Percentiles rank a stretch among this genome's conserved stretches.
Evolutionary conservation across 2,329 filamentous ascomycete species (phyloP).

Genomic region (Arthroderma sp.): DNA sequence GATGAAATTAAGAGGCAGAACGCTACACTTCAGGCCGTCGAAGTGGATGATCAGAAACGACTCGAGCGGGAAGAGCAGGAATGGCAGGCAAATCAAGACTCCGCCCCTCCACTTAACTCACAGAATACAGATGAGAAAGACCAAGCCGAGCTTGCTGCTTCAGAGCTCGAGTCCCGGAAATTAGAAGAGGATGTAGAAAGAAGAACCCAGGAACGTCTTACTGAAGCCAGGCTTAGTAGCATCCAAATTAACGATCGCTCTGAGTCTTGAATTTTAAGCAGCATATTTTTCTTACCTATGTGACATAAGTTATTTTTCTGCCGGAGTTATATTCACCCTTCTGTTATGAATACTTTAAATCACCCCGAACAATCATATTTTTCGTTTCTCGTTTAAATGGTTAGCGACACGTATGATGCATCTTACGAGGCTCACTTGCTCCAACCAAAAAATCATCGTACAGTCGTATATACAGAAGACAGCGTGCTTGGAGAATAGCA

Average conservation of each 20-base stretch:
- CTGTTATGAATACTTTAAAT: no score
- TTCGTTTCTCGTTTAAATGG: no score
- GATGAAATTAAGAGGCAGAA: conserved; percentile 32
- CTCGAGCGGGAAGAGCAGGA: conserved; percentile 21
- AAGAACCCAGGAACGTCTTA: conserved; percentile 20
- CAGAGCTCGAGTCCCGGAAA: conserved; percentile 14
- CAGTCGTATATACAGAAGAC: no score
- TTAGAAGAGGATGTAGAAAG: conserved; percentile 19
- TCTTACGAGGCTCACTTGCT: no score
- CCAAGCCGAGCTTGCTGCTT: neutral
- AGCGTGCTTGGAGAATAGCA: no score
- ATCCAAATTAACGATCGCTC: conserved; percentile 8
- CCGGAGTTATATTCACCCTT: no score
- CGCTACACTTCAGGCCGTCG: conserved; percentile 26
- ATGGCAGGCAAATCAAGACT: conserved; percentile 2
- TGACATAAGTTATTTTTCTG: no score
- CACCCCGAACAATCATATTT: no score
- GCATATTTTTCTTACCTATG: no score
- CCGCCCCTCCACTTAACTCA: conserved; percentile 13
- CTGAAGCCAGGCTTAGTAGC: conserved; percentile 9
- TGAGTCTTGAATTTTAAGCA: no score
- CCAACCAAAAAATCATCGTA: no score
- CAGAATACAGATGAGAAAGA: neutral
- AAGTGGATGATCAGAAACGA: conserved; percentile 22
- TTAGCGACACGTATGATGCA: no score